Evolutionary conservation across 2,329 filamentous ascomycete species (phyloP), one percentile per base, ranked within the genome.

Genomic region (Aplosporella prunicola): DNA sequence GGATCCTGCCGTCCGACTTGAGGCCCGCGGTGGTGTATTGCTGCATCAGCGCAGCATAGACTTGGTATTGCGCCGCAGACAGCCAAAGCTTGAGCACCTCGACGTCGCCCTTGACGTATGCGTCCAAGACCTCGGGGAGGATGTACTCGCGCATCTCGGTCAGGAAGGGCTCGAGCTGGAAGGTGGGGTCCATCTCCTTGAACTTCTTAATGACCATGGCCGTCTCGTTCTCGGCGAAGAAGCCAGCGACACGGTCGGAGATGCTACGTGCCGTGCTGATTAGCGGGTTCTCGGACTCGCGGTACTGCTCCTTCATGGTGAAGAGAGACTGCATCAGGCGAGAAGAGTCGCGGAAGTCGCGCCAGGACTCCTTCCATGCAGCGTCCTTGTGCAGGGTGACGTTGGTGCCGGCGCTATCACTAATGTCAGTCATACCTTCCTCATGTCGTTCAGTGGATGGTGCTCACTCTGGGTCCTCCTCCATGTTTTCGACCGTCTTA

Each of bases 181-280:
- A 98, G 47, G 72, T 74, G 5, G 91, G 89, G 51, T 98, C 91
- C 77, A 96, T 95, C 51, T 88, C 76, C 31, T 89, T 80, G 71
- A 98, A 93, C 62, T 89, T 93, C 69, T 95, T 96, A 67, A 96
- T 93, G 23, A 98, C 91, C 74, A 81, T 82, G 20, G 91, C 91
- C 0, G 87, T 95, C 67, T 98, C 91, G 60, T 96, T 98, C 62
- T 98, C 91, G 44, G 91, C 91, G 49, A 98, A 98, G 67, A 95
- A 98, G 18, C 91, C 87, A 31, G 83, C 86, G 25, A 98, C 78
- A 41, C 82, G 78, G 60, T 98, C 91, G 20, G 88, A 89, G 50
- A 98, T 94, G 59, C 85, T 87, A 56, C 91, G 82, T 1, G 88
- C 91, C 0, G 89, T 96, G 31, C 80, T 83, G 46, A 98, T 85